phyloP scores from a whole-genome alignment of 805 yeast species.

The Yueomyces sinensis region DNA sequence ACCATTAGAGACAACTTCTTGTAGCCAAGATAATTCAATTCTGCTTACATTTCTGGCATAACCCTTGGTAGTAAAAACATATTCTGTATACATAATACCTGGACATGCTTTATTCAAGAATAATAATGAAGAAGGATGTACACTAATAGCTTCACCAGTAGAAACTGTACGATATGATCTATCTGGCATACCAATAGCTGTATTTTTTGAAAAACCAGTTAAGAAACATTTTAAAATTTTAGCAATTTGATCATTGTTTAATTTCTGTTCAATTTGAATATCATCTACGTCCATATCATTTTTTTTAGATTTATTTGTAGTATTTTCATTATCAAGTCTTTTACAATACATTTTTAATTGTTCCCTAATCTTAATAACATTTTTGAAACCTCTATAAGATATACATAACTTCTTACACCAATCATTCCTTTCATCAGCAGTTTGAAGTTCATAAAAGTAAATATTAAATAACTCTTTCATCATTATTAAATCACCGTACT shows the following conservation, averaged over 20 bases:
- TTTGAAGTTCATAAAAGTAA: slow-evolving; percentile 20
- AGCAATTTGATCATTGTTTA: slow-evolving; percentile 24
- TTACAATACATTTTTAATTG: slow-evolving; percentile 37
- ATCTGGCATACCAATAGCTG: slow-evolving; percentile 93
- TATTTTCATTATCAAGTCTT: slow-evolving; percentile 2
- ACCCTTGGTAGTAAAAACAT: slow-evolving; percentile 84
- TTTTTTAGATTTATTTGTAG: slow-evolving; percentile 1
- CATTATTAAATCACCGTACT: slow-evolving; percentile 73
- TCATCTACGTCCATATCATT: slow-evolving; percentile 1
- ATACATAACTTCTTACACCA: slow-evolving; percentile 80
- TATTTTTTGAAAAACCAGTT: slow-evolving; percentile 70
- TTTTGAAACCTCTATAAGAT: slow-evolving; percentile 66
- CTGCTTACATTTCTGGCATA: slow-evolving; percentile 84
- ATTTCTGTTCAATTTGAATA: slow-evolving; percentile 4
- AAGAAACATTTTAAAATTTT: slow-evolving; percentile 65
- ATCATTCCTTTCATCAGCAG: slow-evolving; percentile 44
- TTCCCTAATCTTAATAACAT: slow-evolving; percentile 58
- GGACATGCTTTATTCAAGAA: slow-evolving; percentile 66
- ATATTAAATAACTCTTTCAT: slow-evolving; percentile 64
- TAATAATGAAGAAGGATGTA: slow-evolving; percentile 82
- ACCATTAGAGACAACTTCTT: slow-evolving; percentile 41
- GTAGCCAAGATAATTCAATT: slow-evolving; percentile 74
- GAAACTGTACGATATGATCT: slow-evolving; percentile 78
- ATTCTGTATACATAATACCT: slow-evolving; percentile 89
- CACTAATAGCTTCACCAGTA: slow-evolving; percentile 71